These are phyloP conservation scores for Fistulinella prunicolor DNA, from an alignment of 768 basidiomycete genomes.

Conservation along the genomic window DNA sequence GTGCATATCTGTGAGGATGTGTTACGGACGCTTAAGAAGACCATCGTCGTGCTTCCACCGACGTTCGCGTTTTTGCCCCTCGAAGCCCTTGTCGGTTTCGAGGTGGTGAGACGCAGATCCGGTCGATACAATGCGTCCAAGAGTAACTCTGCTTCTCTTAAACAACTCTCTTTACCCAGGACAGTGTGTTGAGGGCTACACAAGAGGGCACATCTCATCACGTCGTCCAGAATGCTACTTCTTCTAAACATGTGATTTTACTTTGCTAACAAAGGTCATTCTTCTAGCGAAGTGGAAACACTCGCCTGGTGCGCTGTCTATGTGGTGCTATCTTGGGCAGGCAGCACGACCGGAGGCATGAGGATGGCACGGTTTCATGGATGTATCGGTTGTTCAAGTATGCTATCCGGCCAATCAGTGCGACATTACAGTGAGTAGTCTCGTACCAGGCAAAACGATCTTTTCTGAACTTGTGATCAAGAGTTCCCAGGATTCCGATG, in stretches of 20 bases:
- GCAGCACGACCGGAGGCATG: constrained; percentile 48
- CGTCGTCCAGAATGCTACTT: neutral
- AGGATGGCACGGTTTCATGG: constrained; percentile 30
- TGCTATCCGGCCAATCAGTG: constrained; percentile 70
- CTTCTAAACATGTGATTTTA: constrained; percentile 6
- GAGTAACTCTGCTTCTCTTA: constrained; percentile 55
- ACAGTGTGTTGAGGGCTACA: constrained; percentile 83
- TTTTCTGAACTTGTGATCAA: constrained; percentile 12
- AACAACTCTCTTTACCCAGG: constrained; percentile 87
- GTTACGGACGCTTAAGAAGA: constrained; percentile 86
- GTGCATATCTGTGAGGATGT: no score
- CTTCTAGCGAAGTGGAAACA: constrained; percentile 55
- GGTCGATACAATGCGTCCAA: constrained; percentile 98
- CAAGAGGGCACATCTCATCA: constrained; percentile 64
- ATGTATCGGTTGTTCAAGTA: constrained; percentile 81
- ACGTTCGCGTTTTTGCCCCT: constrained; percentile 34
- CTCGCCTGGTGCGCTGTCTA: constrained; percentile 66
- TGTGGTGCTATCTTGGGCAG: constrained; percentile 85
- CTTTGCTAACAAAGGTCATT: constrained; percentile 18
- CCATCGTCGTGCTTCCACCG: constrained; percentile 74
- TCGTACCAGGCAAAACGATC: neutral
- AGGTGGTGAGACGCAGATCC: constrained; percentile 30
- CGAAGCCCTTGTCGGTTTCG: constrained; percentile 64
- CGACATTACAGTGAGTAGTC: constrained; percentile 55
- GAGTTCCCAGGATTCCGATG: constrained; percentile 51